A percentile compares a stretch with the other conserved stretches of the same genome.
Evolutionary conservation across 805 yeast species (phyloP).

Genomic region (Wickerhamiella australiensis): DNA sequence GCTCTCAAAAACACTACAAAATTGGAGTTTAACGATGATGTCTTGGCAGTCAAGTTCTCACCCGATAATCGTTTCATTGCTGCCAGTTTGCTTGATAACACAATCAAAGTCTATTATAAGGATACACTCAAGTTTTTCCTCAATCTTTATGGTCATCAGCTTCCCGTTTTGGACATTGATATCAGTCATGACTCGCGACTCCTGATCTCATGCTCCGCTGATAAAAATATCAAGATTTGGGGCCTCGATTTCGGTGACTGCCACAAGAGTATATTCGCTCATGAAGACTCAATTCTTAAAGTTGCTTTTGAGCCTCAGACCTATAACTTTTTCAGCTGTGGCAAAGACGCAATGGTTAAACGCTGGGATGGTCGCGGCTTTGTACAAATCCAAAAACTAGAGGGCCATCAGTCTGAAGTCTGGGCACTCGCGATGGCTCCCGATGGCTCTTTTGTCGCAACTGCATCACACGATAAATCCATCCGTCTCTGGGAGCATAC

Average conservation of each 20-base stretch:
- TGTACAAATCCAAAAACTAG: constrained; percentile 78
- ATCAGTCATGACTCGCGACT: constrained; percentile 81
- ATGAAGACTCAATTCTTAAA: constrained; percentile 87
- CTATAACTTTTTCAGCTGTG: constrained; percentile 79
- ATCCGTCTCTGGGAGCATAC: constrained; percentile 89
- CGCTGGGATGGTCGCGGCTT: constrained; percentile 99
- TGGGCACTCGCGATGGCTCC: constrained; percentile 79
- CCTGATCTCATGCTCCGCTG: constrained; percentile 88
- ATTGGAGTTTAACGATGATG: constrained; percentile 76
- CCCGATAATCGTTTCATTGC: constrained; percentile 71
- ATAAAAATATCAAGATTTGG: constrained; percentile 95
- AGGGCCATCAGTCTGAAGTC: constrained; percentile 83
- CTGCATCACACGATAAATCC: constrained; percentile 88
- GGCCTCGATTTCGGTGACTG: constrained; percentile 98
- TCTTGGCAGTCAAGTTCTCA: constrained; percentile 64
- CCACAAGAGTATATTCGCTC: constrained; percentile 92
- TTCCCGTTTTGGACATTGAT: constrained; percentile 88
- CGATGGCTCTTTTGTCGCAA: constrained; percentile 54
- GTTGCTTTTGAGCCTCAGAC: constrained; percentile 74
- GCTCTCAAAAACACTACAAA: constrained; percentile 64
- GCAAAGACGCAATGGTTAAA: constrained; percentile 80
- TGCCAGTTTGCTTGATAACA: constrained; percentile 75
- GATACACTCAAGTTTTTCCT: constrained; percentile 80
- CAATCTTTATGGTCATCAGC: constrained; percentile 88
- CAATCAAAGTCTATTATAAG: constrained; percentile 85